Base-by-base conservation (phyloP, 768 basidiomycete genomes). In the Panus rudis region DNA sequence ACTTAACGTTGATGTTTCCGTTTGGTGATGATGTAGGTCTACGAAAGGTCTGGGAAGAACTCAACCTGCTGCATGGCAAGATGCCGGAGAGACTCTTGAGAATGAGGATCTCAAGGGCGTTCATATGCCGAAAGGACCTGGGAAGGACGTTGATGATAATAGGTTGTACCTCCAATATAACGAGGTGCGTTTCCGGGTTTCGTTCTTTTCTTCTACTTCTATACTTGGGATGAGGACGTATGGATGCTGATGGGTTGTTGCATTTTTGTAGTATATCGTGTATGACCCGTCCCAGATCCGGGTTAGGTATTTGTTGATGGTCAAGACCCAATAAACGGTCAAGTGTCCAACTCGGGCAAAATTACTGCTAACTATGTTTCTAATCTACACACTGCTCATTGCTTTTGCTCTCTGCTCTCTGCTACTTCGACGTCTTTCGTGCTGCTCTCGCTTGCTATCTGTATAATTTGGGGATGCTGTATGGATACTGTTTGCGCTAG, bases 231-330 rank as follows among this genome's bases (percentile, higher is more conserved):
- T 32, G 16, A 35, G 16, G 8, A 8, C 6, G 8, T 7, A 35
- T 8, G 33, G 16, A 35, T 7, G 37, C 6, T 26, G 25, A 14
- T n/a, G 20, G 19, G 14, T 24, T 23, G 37, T 28, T 40, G 16
- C 22, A 17, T 34, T 34, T 21, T 14, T 30, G 30, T 48, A 81
- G 76, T 80, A 80, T 50, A 81, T 81, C 50, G 77, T 79, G 43
- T 81, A 81, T 53, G 66, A 76, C 47, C 44, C 68, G 3, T 61
- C 75, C 6, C 79, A 80, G 54, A 79, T 81, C 47, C 70, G 75
- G 11, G 51, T 79, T 56, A 64, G 71, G 51, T 79, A 79, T 52
- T 56, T 79, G 30, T 55, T 79, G 42, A 77, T 77, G 75, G 73
- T 78, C 25, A 65, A 74, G 34, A 58, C 58, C n/a, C n/a, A n/a